These are phyloP conservation scores for Salix exigua DNA, from an alignment of 345 rosid genomes.

Conservation along the genomic window DNA sequence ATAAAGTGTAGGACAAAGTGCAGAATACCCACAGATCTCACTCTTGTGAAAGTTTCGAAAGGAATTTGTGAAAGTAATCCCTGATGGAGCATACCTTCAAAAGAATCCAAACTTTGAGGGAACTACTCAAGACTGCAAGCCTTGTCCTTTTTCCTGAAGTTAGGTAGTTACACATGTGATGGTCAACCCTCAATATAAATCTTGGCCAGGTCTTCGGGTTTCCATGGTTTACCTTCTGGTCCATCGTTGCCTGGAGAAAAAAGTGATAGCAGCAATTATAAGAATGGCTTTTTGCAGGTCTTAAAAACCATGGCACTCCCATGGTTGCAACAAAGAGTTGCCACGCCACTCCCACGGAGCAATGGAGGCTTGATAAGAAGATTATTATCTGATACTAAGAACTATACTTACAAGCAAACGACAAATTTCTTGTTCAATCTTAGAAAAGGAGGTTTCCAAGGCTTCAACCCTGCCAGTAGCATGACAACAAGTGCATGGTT, in stretches of 20 bases:
- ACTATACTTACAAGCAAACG: conserved; percentile 70
- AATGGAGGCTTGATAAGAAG: neutral
- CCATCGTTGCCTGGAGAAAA: conserved; percentile 53
- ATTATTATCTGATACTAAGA: conserved; percentile 3
- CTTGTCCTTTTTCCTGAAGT: conserved; percentile 77
- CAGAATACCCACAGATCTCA: neutral
- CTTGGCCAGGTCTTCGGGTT: conserved; percentile 86
- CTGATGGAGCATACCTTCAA: conserved; percentile 54
- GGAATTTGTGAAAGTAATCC: neutral
- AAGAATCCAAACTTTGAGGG: conserved; percentile 92
- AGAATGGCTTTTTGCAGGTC: neutral
- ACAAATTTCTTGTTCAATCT: conserved; percentile 91
- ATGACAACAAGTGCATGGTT: conserved; percentile 89
- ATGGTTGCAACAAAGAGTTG: neutral
- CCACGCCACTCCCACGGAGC: neutral
- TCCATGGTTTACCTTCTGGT: conserved; percentile 56
- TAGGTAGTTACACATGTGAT: conserved; percentile 77
- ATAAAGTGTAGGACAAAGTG: no score
- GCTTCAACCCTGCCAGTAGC: conserved; percentile 98
- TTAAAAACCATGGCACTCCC: neutral
- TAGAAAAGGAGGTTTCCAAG: conserved; percentile 84
- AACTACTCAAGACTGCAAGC: conserved; percentile 83
- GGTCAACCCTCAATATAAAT: conserved; percentile 74
- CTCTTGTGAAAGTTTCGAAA: neutral
- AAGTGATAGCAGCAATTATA: no score